Evolutionary conservation across 2,329 filamentous ascomycete species (phyloP), one percentile per base, ranked within the genome.

Genomic region (Rhynchosporium secalis): DNA sequence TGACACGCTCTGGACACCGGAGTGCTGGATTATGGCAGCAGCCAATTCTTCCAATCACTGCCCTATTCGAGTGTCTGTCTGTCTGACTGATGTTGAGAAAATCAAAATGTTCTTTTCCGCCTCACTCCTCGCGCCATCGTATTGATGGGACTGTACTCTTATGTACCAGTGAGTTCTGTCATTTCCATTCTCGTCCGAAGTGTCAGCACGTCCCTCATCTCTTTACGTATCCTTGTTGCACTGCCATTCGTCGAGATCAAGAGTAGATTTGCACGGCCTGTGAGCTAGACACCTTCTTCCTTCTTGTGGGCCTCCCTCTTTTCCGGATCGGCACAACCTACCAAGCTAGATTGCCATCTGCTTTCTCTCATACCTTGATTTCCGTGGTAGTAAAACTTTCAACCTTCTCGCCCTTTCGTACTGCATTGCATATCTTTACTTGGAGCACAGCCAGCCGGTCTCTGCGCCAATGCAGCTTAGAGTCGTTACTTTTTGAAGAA

Each of bases 391-490:
- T 13, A 64, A 62, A 63, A 45, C 48, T 62, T 48, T 43, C 46
- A 48, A 40, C 56, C 26, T 36, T 46, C 40, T 63, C 43, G 48
- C 41, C 52, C 57, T 41, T 56, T 63, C 46, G 15, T 66, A 45
- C 43, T 62, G 45, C 58, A 62, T 52, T 61, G 43, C 52, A 54
- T 65, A 48, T 52, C 64, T 66, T 63, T 65, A 58, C 56, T 56
- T 51, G 31, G 46, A 69, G 61, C 47, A 55, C 56, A 31, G 62
- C 61, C 56, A 62, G 68, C 61, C 61, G 65, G 65, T 55, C 52
- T 48, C 58, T 66, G 64, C 62, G 48, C 65, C 62, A 56, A 71
- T 71, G 69, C 64, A 62, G 56, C 60, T 40, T 46, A 62, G 63
- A 51, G 46, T 65, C 64, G 41, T 64, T 68, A 56, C 46, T 61